These are phyloP conservation scores for Aethionema arabicum DNA, from an alignment of 345 rosid genomes.

Conservation along the genomic window DNA sequence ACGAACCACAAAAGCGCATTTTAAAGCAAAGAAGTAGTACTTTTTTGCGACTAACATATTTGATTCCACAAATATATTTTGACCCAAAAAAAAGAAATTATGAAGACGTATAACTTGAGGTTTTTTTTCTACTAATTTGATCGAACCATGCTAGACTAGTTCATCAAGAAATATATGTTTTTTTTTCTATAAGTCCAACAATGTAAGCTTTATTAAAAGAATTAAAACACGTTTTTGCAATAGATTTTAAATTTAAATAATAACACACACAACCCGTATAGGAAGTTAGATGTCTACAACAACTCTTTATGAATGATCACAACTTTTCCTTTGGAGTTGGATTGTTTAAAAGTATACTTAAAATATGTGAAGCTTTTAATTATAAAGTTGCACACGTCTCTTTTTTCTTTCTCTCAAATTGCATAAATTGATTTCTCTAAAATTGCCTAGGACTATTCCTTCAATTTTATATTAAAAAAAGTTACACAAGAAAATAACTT, in stretches of 20 bases:
- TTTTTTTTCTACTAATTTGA: too few relatives aligned
- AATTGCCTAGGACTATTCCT: too few relatives aligned
- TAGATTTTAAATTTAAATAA: slow-evolving; percentile 2
- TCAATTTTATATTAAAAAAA: too few relatives aligned
- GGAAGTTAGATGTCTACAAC: slow-evolving; percentile 13
- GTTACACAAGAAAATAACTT: too few relatives aligned
- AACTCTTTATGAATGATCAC: slow-evolving; percentile 17
- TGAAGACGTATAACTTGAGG: too few relatives aligned
- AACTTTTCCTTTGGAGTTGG: slow-evolving; percentile 26
- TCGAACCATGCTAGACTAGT: background rate
- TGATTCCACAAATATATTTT: slow-evolving; percentile 3
- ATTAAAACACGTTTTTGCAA: background rate
- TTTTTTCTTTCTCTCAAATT: background rate
- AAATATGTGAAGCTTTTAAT: slow-evolving; percentile 11
- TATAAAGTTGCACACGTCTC: slow-evolving; percentile 10
- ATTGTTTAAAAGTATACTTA: slow-evolving; percentile 23
- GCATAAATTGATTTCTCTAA: too few relatives aligned
- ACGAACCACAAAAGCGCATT: too few relatives aligned
- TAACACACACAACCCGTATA: slow-evolving; percentile 22
- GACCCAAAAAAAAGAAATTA: background rate
- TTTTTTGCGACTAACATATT: too few relatives aligned
- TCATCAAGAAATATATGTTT: background rate
- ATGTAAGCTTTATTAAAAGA: too few relatives aligned
- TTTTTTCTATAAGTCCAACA: too few relatives aligned
- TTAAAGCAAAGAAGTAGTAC: too few relatives aligned